Conservation (phyloP, 164 flowering plant species). For the Vitis amurensis region DNA sequence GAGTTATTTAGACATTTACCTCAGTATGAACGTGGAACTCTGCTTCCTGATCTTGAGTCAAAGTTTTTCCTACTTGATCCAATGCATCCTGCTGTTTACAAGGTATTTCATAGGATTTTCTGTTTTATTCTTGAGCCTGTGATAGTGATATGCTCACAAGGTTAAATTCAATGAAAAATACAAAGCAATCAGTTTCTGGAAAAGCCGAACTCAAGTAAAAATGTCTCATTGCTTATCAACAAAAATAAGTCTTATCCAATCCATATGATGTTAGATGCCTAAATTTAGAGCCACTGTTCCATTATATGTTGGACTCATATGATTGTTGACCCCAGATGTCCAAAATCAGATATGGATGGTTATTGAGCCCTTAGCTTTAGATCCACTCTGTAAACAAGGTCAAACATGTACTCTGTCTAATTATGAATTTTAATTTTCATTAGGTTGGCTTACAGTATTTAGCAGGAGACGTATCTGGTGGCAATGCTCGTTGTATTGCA, state of each 20-base stretch:
- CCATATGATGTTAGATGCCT: background rate
- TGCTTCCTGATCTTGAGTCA: constrained; percentile 83
- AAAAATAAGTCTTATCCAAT: background rate
- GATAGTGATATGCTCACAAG: background rate
- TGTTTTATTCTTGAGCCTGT: background rate
- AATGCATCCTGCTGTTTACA: constrained; percentile 89
- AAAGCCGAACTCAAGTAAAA: background rate
- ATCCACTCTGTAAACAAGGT: background rate
- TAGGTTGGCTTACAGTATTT: constrained; percentile 88
- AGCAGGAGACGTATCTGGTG: constrained; percentile 76
- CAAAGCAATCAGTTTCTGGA: background rate
- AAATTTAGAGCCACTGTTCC: background rate
- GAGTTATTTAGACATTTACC: constrained; percentile 58
- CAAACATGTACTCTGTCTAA: background rate
- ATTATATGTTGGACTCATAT: background rate
- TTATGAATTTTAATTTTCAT: constrained; percentile 3
- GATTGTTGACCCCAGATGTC: background rate
- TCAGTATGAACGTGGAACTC: constrained; percentile 94
- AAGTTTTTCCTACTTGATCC: constrained; percentile 84
- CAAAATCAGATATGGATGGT: background rate
- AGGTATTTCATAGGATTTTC: constrained; percentile 46
- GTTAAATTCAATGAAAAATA: background rate
- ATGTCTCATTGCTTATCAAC: background rate
- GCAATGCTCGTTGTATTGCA: constrained; percentile 92
- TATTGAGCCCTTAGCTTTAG: background rate